Evolutionary conservation across 495 filamentous ascomycete species (phyloP).

Genomic region (Aspergillus sparsus): DNA sequence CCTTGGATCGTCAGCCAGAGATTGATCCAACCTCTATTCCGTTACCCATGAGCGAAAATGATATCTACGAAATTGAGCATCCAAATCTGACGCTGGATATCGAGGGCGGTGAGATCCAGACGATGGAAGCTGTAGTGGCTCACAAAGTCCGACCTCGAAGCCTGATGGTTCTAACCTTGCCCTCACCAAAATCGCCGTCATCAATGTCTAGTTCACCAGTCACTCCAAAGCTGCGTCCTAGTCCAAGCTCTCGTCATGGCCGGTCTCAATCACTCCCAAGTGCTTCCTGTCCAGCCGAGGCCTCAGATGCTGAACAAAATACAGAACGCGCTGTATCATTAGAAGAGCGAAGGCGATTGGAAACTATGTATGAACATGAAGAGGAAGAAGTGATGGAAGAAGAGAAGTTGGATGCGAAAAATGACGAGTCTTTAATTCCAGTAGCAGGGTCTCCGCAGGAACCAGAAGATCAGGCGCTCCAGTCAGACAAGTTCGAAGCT

Average conservation of each 20-base stretch:
- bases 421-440: background rate
- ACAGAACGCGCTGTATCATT: slow-evolving; percentile 30
- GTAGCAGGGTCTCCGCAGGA: background rate
- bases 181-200: slow-evolving; percentile 36
- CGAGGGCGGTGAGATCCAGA: slow-evolving; percentile 57
- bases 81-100: slow-evolving; percentile 60
- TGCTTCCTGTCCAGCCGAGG: slow-evolving; percentile 33
- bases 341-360: slow-evolving; percentile 36
- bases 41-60: slow-evolving; percentile 66
- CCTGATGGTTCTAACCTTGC: slow-evolving; percentile 53
- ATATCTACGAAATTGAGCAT: slow-evolving; percentile 73
- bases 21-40: slow-evolving; percentile 57
- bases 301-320: slow-evolving; percentile 21
- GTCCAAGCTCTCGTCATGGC: slow-evolving; percentile 39
- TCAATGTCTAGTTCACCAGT: slow-evolving; percentile 36
- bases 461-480: background rate
- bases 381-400: slow-evolving; percentile 24
- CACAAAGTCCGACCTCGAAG: slow-evolving; percentile 64
- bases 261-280: slow-evolving; percentile 58
- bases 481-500: background rate
- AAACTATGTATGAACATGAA: slow-evolving; percentile 49
- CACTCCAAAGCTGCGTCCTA: slow-evolving; percentile 25
- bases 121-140: slow-evolving; percentile 48
- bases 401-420: slow-evolving; percentile 25
- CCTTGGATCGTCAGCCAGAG: slow-evolving; percentile 25